phyloP scores from a whole-genome alignment of 2,329 filamentous ascomycete genomes.

The Xylariaceae sp. region DNA sequence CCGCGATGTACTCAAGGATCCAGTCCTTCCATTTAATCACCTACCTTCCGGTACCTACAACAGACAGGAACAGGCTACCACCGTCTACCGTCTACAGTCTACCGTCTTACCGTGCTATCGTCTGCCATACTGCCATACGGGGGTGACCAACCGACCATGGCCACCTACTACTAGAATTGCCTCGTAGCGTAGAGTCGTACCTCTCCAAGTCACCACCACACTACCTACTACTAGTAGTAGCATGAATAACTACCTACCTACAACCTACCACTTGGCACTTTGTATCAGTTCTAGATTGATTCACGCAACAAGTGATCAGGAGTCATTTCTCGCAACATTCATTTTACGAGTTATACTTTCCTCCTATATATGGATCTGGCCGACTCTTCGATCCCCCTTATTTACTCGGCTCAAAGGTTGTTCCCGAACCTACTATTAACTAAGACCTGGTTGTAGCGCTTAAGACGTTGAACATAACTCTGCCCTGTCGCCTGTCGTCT shows the following conservation, averaged over 20 bases:
- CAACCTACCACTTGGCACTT: slow-evolving; percentile 1
- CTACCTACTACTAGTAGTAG: not conserved
- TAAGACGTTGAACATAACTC: not conserved
- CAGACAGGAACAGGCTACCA: too few relatives aligned
- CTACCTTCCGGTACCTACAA: too few relatives aligned
- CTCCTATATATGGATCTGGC: slow-evolving; percentile 3
- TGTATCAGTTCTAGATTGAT: slow-evolving; percentile 8
- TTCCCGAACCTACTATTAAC: not conserved
- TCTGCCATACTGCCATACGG: too few relatives aligned
- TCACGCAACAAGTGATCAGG: slow-evolving; percentile 1
- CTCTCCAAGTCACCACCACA: not conserved
- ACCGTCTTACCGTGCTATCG: too few relatives aligned
- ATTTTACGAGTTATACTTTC: not conserved
- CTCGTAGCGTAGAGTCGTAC: too few relatives aligned
- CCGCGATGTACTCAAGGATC: too few relatives aligned
- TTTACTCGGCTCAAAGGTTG: slow-evolving; percentile 5
- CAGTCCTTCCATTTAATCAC: too few relatives aligned
- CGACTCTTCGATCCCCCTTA: slow-evolving; percentile 6
- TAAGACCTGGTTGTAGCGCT: not conserved
- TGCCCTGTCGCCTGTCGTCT: not conserved
- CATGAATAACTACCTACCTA: not conserved
- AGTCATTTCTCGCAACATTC: slow-evolving; percentile 2
- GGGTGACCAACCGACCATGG: too few relatives aligned
- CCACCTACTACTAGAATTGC: too few relatives aligned
- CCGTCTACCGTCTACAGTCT: too few relatives aligned